A percentile compares a stretch with the other conserved stretches of the same genome.
Evolutionary conservation across 257 asterid species (phyloP).

Genomic region (Voacanga thouarsii): DNA sequence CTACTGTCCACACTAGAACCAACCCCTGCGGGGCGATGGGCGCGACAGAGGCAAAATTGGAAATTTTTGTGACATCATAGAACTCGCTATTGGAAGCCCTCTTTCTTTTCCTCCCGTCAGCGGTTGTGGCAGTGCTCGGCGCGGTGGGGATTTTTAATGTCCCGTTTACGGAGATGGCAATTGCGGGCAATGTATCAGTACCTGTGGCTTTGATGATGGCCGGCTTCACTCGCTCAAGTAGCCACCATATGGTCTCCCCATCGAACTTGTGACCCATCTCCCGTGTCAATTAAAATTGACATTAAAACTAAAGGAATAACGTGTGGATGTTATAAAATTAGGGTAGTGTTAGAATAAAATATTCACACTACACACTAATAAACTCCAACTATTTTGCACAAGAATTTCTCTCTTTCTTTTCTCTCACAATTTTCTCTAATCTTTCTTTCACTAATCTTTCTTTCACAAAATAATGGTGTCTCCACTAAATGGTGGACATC

Average conservation of each 20-base stretch:
- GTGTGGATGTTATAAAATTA: too few species aligned
- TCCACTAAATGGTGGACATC: too few species aligned
- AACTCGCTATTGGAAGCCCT: conserved; percentile 54
- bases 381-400: too few species aligned
- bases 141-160: conserved; percentile 64
- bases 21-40: conserved; percentile 66
- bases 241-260: conserved; percentile 81
- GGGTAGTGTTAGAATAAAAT: too few species aligned
- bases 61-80: conserved; percentile 38
- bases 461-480: too few species aligned
- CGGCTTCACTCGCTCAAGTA: conserved; percentile 74
- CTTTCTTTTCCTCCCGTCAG: conserved; percentile 38
- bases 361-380: too few species aligned
- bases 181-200: conserved; percentile 73
- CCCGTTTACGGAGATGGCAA: conserved; percentile 78
- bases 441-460: too few species aligned
- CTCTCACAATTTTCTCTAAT: too few species aligned
- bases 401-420: too few species aligned
- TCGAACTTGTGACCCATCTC: conserved; percentile 80
- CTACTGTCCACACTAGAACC: conserved; percentile 57
- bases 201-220: conserved; percentile 80
- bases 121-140: conserved; percentile 17
- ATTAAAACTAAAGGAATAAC: too few species aligned
- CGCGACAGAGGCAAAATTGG: conserved; percentile 59
- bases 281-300: conserved; percentile 67